Conservation (phyloP, 148 eudicot species). For the Fagopyrum homotropicum region DNA sequence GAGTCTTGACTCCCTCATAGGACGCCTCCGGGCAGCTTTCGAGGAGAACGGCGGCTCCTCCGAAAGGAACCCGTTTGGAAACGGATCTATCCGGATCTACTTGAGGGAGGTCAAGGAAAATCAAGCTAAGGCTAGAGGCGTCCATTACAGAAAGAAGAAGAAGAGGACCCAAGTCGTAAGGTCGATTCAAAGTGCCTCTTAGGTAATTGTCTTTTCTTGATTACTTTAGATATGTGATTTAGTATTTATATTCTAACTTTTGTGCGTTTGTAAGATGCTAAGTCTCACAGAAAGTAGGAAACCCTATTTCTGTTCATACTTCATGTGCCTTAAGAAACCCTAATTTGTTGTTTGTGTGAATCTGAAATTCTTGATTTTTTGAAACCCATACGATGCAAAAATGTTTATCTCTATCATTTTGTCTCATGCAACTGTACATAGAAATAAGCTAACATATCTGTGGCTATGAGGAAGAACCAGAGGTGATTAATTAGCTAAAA, state of each 20-base stretch:
- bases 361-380: too few relatives aligned
- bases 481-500: background rate
- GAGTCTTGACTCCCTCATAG: constrained; percentile 73
- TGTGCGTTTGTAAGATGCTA: background rate
- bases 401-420: background rate
- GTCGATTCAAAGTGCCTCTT: background rate
- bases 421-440: background rate
- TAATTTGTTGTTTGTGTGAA: background rate
- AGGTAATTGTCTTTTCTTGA: background rate
- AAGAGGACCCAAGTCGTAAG: constrained; percentile 22
- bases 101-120: constrained; percentile 69
- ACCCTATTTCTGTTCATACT: background rate
- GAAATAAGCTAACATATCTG: background rate
- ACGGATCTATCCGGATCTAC: constrained; percentile 56
- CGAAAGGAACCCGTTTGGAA: constrained; percentile 70
- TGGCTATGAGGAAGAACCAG: background rate
- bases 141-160: constrained; percentile 76
- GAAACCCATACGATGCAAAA: too few relatives aligned
- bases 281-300: background rate
- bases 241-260: background rate
- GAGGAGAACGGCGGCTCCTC: constrained; percentile 75
- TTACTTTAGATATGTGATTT: background rate
- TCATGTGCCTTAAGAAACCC: background rate
- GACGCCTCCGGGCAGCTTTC: constrained; percentile 73
- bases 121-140: constrained; percentile 78